Percentiles rank a stretch among this genome's conserved stretches.
Evolutionary conservation across 768 basidiomycete species (phyloP).

Genomic region (Tulasnella sp.): DNA sequence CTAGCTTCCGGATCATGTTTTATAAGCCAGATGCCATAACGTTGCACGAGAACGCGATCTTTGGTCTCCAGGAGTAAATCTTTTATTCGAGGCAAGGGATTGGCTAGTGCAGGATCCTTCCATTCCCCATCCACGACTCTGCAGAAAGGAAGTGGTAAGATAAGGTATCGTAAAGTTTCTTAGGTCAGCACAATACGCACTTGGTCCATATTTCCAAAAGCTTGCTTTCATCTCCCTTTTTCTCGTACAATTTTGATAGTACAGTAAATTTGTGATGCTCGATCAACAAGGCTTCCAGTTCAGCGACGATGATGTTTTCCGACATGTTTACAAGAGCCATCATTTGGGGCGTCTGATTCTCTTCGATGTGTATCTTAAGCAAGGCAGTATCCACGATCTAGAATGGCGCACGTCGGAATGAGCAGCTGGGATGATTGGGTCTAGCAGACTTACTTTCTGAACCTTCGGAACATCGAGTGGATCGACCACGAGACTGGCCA

Average conservation of each 20-base stretch:
- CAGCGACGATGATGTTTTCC: conserved; percentile 46
- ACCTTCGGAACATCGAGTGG: neutral
- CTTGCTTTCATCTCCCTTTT: conserved; percentile 49
- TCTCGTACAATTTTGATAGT: conserved; percentile 53
- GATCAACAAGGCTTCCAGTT: conserved; percentile 54
- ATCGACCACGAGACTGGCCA: neutral
- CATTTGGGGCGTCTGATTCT: conserved; percentile 55
- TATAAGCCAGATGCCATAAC: conserved; percentile 77
- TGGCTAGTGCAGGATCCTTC: conserved; percentile 44
- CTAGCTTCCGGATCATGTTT: conserved; percentile 60
- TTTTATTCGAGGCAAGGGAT: conserved; percentile 57
- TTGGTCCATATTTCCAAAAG: conserved; percentile 60
- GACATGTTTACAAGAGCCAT: conserved; percentile 48
- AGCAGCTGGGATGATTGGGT: neutral
- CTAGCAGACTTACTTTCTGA: neutral
- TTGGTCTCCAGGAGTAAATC: conserved; percentile 47
- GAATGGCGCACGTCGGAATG: neutral
- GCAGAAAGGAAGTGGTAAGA: conserved; percentile 17
- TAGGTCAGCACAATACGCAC: conserved; percentile 36
- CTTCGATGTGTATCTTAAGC: conserved; percentile 60
- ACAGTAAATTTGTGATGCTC: conserved; percentile 49
- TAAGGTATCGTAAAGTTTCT: neutral
- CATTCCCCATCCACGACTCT: conserved; percentile 63
- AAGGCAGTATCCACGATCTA: conserved; percentile 78
- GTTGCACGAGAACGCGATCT: conserved; percentile 54